Evolutionary conservation across 1,284 basidiomycete genomes (phyloP).

Genomic region (Phylloporus sp.): DNA sequence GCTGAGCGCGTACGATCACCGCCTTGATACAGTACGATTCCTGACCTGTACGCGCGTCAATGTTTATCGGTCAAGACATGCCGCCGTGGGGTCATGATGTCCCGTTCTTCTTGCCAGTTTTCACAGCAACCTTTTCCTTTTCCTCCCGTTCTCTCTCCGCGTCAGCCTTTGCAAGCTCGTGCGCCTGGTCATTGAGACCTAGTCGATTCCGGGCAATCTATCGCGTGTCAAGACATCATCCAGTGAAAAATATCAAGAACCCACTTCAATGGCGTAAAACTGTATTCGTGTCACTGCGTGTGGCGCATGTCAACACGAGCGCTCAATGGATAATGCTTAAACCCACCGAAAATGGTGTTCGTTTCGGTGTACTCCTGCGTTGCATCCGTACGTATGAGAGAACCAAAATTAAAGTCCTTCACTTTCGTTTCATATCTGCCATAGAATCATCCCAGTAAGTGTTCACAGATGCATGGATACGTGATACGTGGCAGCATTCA

Average conservation of each 20-base stretch:
- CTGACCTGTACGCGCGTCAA: neutral
- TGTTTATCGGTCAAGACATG: conserved; percentile 1
- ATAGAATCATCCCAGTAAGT: conserved; percentile 9
- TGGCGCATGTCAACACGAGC: conserved; percentile 7
- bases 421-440: conserved; percentile 82
- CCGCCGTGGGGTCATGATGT: conserved; percentile 29
- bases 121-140: conserved; percentile 50
- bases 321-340: neutral
- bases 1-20: neutral
- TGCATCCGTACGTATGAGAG: conserved; percentile 86
- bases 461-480: conserved; percentile 6
- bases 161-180: conserved; percentile 78
- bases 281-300: conserved; percentile 75
- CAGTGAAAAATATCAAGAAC: conserved; percentile 19
- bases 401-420: conserved; percentile 98
- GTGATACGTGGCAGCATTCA: conserved; percentile 1
- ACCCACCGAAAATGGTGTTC: conserved; percentile 91
- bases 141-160: conserved; percentile 61
- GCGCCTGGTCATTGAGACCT: conserved; percentile 91
- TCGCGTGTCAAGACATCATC: conserved; percentile 9
- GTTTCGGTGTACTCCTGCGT: conserved; percentile 87
- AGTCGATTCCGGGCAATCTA: conserved; percentile 92
- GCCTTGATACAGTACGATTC: conserved; percentile 3
- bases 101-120: conserved; percentile 44
- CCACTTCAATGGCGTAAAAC: conserved; percentile 91